A percentile compares a stretch with the other conserved stretches of the same genome.
These are phyloP conservation scores for Stachybotrys elegans DNA, from an alignment of 2,329 filamentous ascomycete genomes.

Conservation along the genomic window DNA sequence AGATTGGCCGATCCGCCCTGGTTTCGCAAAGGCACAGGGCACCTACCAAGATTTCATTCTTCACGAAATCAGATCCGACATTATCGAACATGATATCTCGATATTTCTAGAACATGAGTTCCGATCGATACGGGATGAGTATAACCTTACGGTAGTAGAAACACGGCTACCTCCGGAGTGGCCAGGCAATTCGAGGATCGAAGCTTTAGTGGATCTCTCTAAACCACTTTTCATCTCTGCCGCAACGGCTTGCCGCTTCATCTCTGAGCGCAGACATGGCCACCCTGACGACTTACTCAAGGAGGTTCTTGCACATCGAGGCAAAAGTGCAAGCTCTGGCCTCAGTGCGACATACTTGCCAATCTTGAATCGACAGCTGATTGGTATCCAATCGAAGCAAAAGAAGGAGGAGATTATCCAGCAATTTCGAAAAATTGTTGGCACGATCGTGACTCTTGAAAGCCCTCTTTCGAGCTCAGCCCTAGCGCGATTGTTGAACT, in stretches of 20 bases:
- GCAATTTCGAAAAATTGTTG: constrained; percentile 22
- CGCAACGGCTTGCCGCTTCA: constrained; percentile 23
- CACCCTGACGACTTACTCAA: constrained; percentile 13
- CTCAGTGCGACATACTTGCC: background rate
- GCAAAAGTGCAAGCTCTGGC: background rate
- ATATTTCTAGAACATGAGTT: constrained; percentile 18
- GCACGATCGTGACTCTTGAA: constrained; percentile 22
- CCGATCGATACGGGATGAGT: background rate
- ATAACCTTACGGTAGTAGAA: background rate
- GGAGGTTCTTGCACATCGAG: constrained; percentile 12
- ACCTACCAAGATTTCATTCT: constrained; percentile 22
- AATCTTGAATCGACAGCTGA: constrained; percentile 1
- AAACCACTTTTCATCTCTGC: constrained; percentile 30
- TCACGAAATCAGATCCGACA: constrained; percentile 24
- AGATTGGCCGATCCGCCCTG: constrained; percentile 26
- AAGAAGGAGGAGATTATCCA: constrained; percentile 8
- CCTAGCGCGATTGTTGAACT: constrained; percentile 20
- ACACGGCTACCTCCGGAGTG: constrained; percentile 17
- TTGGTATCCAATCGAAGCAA: background rate
- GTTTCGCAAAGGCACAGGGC: constrained; percentile 23
- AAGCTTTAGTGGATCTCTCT: constrained; percentile 20
- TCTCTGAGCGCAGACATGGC: constrained; percentile 13
- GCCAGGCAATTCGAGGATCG: constrained; percentile 14
- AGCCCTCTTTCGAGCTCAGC: constrained; percentile 22
- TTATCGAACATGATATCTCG: constrained; percentile 30